phyloP scores from a whole-genome alignment of 768 basidiomycete genomes.

The Leccinum uliginosum region DNA sequence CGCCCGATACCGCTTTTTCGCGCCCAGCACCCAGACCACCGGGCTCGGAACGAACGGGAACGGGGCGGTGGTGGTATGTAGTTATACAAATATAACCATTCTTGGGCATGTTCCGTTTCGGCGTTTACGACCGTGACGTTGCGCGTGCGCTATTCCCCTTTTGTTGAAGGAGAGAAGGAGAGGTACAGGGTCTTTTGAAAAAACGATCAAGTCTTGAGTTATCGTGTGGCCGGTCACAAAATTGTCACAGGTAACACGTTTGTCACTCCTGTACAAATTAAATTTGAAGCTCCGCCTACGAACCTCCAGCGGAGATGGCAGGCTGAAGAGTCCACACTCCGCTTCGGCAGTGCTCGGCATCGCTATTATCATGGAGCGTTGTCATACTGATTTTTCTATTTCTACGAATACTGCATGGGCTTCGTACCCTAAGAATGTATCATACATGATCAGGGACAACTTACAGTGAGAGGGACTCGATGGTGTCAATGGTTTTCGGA shows the following conservation, averaged over 20 bases:
- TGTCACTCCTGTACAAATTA: no score
- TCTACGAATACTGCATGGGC: not conserved
- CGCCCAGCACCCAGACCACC: not conserved
- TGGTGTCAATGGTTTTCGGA: no score
- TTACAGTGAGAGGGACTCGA: not conserved
- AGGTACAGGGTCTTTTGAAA: no score
- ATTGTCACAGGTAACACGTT: no score
- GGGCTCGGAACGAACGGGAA: not conserved
- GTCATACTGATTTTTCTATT: not conserved
- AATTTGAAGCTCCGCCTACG: no score
- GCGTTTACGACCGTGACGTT: slow-evolving; percentile 3
- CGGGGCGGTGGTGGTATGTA: not conserved
- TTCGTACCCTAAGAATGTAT: not conserved
- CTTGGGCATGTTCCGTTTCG: slow-evolving; percentile 7
- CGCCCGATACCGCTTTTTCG: not conserved
- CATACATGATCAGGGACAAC: not conserved
- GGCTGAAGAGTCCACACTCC: not conserved
- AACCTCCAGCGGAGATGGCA: no score
- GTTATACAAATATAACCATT: not conserved
- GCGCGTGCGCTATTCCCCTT: slow-evolving; percentile 18
- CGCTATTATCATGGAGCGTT: not conserved
- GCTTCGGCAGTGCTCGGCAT: not conserved
- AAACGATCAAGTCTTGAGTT: no score
- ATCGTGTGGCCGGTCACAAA: no score
- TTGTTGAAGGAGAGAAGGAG: not conserved